Base-by-base conservation (phyloP, 805 yeast species). In the Yarrowia keelungensis region DNA sequence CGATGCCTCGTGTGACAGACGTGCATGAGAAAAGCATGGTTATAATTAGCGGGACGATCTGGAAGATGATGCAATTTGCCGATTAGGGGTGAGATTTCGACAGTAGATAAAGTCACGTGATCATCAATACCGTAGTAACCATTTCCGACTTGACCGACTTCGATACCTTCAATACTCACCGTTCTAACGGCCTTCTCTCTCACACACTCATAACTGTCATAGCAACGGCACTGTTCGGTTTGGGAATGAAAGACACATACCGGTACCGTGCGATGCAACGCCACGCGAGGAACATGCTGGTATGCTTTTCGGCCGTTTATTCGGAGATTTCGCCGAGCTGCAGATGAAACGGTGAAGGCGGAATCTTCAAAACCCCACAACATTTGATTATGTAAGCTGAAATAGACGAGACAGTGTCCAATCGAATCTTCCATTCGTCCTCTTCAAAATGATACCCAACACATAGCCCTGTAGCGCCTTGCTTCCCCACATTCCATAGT, bases 401-500 rank as follows among this genome's bases (percentile, higher is more conserved):
- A 0, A 2, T 2, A 26, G 0, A 5, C 7, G 32, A 26, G 3
- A 26, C 3, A 26, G 7, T 3, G 32, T 2, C 32, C 32, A 26
- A 26, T 26, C 32, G 32, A 26, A 5, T 26, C 32, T 3, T 26
- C 32, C 32, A 3, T 26, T 26, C 3, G 32, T 2, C 32, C 32
- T 2, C 32, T 5, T 26, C 32, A 50, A 11, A 35, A 11, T 16
- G 39, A 50, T 32, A 32, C 26, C 58, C 42, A 8, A 53, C n/a
- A 38, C 22, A 39, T 11, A 7, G n/a, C 11, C 14, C 11, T 5
- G 12, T 15, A 35, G 59, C 19, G 45, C 59, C 59, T 22, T 39
- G 45, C 45, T 53, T 53, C 59, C 45, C 59, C 59, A 53, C 59
- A 53, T 53, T 53, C 59, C 59, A 1, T 19, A 15, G 59, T 19